Conservation (phyloP, 768 basidiomycete species). For the Rhizopogon salebrosus region DNA sequence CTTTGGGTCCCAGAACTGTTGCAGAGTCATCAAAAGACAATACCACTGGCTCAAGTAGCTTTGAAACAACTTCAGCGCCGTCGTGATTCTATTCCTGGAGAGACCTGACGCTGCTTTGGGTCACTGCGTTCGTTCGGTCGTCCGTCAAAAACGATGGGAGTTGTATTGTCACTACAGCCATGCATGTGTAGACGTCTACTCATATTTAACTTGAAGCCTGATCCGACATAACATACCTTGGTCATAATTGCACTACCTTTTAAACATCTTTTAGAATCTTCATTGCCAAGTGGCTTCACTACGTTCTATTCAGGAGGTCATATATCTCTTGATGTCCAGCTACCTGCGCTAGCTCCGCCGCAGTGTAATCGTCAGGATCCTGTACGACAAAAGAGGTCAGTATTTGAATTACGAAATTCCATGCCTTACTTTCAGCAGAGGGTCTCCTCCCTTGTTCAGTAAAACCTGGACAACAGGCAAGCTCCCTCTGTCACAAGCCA, state of each 20-base stretch:
- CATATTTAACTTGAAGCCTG: not conserved
- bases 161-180: not conserved
- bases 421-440: slow-evolving; percentile 49
- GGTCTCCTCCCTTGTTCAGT: slow-evolving; percentile 60
- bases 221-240: not conserved
- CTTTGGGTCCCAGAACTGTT: slow-evolving; percentile 14
- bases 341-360: slow-evolving; percentile 53
- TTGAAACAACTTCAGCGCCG: not conserved
- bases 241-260: not conserved
- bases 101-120: slow-evolving; percentile 2
- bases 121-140: not conserved
- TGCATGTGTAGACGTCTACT: not conserved
- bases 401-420: slow-evolving; percentile 4
- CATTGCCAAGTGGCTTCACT: not conserved
- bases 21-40: not conserved
- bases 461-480: slow-evolving; percentile 50
- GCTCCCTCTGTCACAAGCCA: slow-evolving; percentile 82
- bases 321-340: slow-evolving; percentile 55
- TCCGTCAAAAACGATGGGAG: not conserved
- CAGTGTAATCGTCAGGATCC: slow-evolving; percentile 66
- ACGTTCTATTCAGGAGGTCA: slow-evolving; percentile 18
- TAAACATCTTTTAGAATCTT: not conserved
- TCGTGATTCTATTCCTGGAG: slow-evolving; percentile 7
- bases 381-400: slow-evolving; percentile 22
- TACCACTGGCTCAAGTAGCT: not conserved